Evolutionary conservation across 345 rosid species (phyloP).

Genomic region (Eucalyptus camaldulensis): DNA sequence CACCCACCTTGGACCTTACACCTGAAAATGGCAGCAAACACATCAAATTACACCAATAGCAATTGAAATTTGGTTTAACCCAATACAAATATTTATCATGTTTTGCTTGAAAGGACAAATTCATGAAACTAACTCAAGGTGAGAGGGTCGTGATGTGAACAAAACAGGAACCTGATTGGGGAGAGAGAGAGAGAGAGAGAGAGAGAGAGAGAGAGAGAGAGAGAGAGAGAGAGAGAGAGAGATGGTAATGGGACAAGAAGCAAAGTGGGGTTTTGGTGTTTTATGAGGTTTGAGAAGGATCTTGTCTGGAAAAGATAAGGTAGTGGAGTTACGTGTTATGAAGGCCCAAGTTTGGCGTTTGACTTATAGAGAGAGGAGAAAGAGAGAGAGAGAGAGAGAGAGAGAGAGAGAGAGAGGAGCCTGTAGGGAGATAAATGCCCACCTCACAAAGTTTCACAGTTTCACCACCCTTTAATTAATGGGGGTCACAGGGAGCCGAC

Average conservation of each 20-base stretch:
- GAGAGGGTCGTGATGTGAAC: not conserved
- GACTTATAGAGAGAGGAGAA: not conserved
- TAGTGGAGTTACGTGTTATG: not conserved
- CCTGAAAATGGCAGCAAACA: not conserved
- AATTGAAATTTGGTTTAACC: not conserved
- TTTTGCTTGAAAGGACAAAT: not conserved
- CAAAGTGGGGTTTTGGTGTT: not conserved
- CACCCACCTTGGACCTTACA: not conserved
- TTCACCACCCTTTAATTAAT: conserved; percentile 1
- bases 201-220: not conserved
- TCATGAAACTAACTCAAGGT: not conserved
- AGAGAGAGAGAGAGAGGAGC: not conserved
- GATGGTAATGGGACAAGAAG: not conserved
- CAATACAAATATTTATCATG: not conserved
- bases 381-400: not conserved
- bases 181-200: not conserved
- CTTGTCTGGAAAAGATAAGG: not conserved
- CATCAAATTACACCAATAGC: not conserved
- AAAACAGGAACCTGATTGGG: not conserved
- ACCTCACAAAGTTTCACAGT: not conserved
- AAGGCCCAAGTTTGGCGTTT: not conserved
- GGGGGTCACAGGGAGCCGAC: not conserved
- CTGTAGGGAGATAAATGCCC: not conserved
- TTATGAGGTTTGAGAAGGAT: not conserved
- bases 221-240: not conserved